Evolutionary conservation across 306 rosid species (phyloP).

Genomic region (Vigna hirtella): DNA sequence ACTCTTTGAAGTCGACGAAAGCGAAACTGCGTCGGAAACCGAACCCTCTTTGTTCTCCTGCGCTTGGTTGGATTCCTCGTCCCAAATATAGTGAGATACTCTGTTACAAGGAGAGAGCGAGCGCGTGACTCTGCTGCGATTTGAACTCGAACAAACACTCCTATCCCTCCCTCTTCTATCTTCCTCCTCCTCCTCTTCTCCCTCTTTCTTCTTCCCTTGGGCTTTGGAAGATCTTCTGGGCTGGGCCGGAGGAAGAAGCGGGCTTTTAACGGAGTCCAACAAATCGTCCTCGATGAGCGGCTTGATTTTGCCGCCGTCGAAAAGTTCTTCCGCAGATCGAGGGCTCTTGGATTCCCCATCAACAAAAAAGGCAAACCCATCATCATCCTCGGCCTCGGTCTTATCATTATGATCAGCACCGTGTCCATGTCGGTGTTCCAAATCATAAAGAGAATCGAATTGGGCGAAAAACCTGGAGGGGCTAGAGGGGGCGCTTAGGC

Average conservation of each 20-base stretch:
- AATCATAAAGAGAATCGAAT: slow-evolving; percentile 33
- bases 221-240: slow-evolving; percentile 33
- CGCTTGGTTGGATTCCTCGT: slow-evolving; percentile 44
- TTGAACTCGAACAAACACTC: slow-evolving; percentile 40
- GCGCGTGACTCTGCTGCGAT: slow-evolving; percentile 67
- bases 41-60: slow-evolving; percentile 41
- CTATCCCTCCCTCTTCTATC: slow-evolving; percentile 68
- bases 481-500: slow-evolving; percentile 78
- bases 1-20: slow-evolving; percentile 44
- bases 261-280: slow-evolving; percentile 25
- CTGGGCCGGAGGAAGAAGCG: slow-evolving; percentile 41
- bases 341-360: slow-evolving; percentile 49
- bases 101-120: slow-evolving; percentile 73
- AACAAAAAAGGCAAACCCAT: slow-evolving; percentile 66
- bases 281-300: slow-evolving; percentile 44
- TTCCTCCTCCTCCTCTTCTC: not conserved
- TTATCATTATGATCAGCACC: no score
- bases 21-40: not conserved
- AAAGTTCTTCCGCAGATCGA: slow-evolving; percentile 87
- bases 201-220: slow-evolving; percentile 47
- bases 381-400: not conserved
- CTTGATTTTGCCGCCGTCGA: slow-evolving; percentile 71
- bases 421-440: not conserved
- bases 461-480: slow-evolving; percentile 65
- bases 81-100: slow-evolving; percentile 57